Conservation (phyloP, 257 asterid genomes). For the Henckelia pumila region DNA sequence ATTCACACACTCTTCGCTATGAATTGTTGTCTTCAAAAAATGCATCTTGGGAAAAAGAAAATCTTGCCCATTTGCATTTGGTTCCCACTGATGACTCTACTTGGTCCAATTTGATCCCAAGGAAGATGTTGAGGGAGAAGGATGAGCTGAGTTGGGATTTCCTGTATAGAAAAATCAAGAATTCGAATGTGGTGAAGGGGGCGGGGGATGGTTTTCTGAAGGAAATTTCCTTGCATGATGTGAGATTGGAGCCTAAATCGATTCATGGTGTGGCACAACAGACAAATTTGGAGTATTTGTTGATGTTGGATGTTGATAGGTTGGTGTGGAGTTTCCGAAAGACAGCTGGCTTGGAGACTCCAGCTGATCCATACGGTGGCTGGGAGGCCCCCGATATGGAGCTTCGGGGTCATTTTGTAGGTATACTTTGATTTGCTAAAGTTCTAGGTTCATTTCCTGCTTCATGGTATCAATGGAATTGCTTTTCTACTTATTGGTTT, state of each 20-base stretch:
- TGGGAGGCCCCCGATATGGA: conserved; percentile 73
- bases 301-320: conserved; percentile 84
- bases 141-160: conserved; percentile 53
- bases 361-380: conserved; percentile 76
- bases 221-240: conserved; percentile 65
- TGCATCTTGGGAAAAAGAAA: conserved; percentile 51
- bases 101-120: conserved; percentile 62
- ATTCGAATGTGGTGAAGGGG: conserved; percentile 26
- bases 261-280: conserved; percentile 77
- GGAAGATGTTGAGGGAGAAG: conserved; percentile 67
- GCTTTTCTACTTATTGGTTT: background rate
- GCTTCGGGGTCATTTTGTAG: conserved; percentile 98
- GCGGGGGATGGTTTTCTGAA: conserved; percentile 44
- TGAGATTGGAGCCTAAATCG: conserved; percentile 66
- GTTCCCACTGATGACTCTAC: conserved; percentile 65
- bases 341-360: conserved; percentile 74
- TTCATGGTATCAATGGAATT: conserved; percentile 7
- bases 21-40: conserved; percentile 47
- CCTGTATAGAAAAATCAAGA: conserved; percentile 48
- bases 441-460: conserved; percentile 1
- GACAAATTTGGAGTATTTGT: conserved; percentile 82
- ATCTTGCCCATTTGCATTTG: conserved; percentile 59
- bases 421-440: conserved; percentile 38
- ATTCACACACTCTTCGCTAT: conserved; percentile 64
- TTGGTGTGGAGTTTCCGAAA: conserved; percentile 85